phyloP scores from a whole-genome alignment of 257 asterid species.

The Fraxinus excelsior region DNA sequence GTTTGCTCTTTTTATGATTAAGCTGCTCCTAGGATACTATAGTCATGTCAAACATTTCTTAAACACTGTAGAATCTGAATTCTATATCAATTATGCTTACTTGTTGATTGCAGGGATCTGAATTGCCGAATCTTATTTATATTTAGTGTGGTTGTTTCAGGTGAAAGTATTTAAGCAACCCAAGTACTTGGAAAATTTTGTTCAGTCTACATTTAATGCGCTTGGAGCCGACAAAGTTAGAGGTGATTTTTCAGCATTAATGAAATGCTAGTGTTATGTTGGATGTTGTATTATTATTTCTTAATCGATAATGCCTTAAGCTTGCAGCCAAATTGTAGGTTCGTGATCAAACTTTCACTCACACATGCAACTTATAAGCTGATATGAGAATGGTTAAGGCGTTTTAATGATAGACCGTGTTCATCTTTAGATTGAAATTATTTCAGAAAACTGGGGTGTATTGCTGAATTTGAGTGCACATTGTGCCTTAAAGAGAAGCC shows the following conservation, averaged over 20 bases:
- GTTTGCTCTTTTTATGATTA: not conserved
- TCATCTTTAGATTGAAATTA: not conserved
- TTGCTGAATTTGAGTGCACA: not conserved
- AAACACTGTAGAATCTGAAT: not conserved
- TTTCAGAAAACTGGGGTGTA: not conserved
- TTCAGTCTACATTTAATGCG: conserved; percentile 85
- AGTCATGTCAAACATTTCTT: not conserved
- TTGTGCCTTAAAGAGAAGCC: not conserved
- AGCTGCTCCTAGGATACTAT: not conserved
- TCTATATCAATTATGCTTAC: not conserved
- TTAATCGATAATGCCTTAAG: not conserved
- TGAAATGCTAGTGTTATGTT: conserved; percentile 3
- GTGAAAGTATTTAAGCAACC: conserved; percentile 91
- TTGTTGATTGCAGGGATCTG: conserved; percentile 10
- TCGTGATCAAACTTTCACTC: not conserved
- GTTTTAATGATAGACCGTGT: not conserved
- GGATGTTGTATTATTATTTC: not conserved
- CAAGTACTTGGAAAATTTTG: conserved; percentile 86
- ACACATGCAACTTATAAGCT: not conserved
- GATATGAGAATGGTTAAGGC: not conserved
- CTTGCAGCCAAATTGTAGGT: not conserved
- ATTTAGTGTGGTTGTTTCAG: conserved; percentile 48
- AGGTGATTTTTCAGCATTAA: conserved; percentile 45
- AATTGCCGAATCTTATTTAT: conserved; percentile 28
- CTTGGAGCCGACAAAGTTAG: conserved; percentile 78